Evolutionary conservation across 257 asterid species (phyloP), one percentile per base, ranked within the genome.

Genomic region (Thymus quinquecostatus): DNA sequence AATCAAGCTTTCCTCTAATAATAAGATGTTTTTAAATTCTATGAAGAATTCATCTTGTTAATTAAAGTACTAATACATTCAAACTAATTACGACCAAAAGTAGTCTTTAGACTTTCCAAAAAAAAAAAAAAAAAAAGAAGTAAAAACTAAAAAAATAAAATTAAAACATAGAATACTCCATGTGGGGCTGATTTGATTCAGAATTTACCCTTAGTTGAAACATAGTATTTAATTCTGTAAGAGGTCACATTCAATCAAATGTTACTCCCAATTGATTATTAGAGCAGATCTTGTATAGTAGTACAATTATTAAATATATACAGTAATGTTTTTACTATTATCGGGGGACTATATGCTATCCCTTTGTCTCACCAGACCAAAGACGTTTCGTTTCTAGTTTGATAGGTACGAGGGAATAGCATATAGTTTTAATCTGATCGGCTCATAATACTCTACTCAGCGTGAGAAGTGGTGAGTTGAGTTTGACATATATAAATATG

Each of bases 191-290:
- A 28, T 4, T 43, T 64, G 57, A 45, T 45, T 29, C 49, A 13
- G 21, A 64, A 10, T 64, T 44, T 64, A 64, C 54, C 54, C 51
- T 21, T 27, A 21, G 67, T 62, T 62, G 62, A 57, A 57, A 57
- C 40, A 62, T 38, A 14, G 5, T 40, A n/a, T 43, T 47, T 27
- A 43, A 28, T 14, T 4, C 27, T 21, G 14, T 43, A 12, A 28
- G 28, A 63, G 32, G 14, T 40, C 36, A 8, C 50, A 60, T 34
- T 62, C 3, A 62, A 34, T 40, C 51, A 14, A 34, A 4, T 5
- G 3, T 4, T 38, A 5, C 8, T 12, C 62, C 62, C 62, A 13
- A 62, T 14, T 33, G 4, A 62, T 21, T 21, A 21, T 21, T 21
- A 21, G 21, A 21, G 21, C 21, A 21, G 21, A 21, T 21, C 21